Percentiles rank a stretch among this genome's conserved stretches.
Conservation (phyloP, 139 green algal genomes). For the Chlamydomonas incerta region DNA sequence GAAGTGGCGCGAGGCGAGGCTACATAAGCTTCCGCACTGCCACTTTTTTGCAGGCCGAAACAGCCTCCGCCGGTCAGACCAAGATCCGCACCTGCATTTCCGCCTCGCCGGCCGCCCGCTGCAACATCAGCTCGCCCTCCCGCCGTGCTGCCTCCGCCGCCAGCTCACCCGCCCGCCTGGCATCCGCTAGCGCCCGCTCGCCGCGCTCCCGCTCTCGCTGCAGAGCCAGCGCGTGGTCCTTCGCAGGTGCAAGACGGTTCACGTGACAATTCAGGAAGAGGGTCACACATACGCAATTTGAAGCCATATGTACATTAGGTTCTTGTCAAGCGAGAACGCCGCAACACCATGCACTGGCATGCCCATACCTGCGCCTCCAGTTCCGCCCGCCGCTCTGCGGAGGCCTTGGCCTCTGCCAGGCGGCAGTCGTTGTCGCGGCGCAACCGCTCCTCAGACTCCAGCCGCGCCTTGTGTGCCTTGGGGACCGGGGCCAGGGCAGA, state of each 20-base stretch:
- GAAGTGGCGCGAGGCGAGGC: no score
- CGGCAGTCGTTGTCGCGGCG: background rate
- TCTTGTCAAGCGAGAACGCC: no score
- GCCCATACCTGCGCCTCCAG: background rate
- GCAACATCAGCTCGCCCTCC: background rate
- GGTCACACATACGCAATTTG: no score
- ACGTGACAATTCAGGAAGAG: background rate
- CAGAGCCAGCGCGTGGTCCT: constrained; percentile 13
- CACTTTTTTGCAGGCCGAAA: no score
- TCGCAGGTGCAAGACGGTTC: no score
- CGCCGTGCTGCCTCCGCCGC: background rate
- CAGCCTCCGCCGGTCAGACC: no score
- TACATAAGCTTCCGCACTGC: no score
- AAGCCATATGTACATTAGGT: no score
- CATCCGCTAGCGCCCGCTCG: constrained; percentile 1
- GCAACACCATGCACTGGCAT: no score
- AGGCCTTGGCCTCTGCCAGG: background rate
- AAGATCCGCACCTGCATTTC: background rate
- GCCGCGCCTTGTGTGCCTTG: background rate
- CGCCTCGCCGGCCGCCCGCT: background rate
- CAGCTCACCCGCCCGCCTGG: background rate
- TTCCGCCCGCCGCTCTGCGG: background rate
- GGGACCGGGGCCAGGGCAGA: no score
- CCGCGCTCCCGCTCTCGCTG: constrained; percentile 23
- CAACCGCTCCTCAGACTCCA: background rate